A percentile compares a stretch with the other conserved stretches of the same genome.
These are phyloP conservation scores for Penicillium cataractarum DNA, from an alignment of 495 filamentous ascomycete species.

Conservation along the genomic window DNA sequence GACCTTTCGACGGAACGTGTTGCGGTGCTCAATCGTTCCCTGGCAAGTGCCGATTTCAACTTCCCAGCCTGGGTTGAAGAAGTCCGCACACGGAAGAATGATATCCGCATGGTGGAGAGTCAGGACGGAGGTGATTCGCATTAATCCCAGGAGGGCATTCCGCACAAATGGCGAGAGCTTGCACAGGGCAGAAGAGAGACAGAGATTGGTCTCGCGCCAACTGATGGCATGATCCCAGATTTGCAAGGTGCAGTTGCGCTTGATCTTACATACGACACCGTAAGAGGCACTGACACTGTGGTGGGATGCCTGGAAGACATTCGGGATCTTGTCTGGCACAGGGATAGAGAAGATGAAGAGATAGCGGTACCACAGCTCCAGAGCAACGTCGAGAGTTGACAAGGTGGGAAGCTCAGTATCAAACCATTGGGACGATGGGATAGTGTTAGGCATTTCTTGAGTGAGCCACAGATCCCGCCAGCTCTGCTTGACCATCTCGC, in stretches of 20 bases:
- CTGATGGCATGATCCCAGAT: slow-evolving; percentile 73
- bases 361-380: slow-evolving; percentile 67
- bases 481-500: slow-evolving; percentile 59
- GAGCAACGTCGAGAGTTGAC: slow-evolving; percentile 55
- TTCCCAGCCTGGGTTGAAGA: slow-evolving; percentile 72
- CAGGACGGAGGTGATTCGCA: slow-evolving; percentile 61
- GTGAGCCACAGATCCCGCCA: slow-evolving; percentile 67
- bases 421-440: slow-evolving; percentile 57
- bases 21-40: slow-evolving; percentile 60
- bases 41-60: slow-evolving; percentile 65
- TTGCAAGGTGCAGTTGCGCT: slow-evolving; percentile 61
- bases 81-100: slow-evolving; percentile 65
- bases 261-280: slow-evolving; percentile 68
- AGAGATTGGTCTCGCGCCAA: slow-evolving; percentile 66
- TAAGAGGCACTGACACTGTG: slow-evolving; percentile 67
- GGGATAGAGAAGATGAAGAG: slow-evolving; percentile 72
- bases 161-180: slow-evolving; percentile 61
- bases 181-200: slow-evolving; percentile 62
- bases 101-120: slow-evolving; percentile 68
- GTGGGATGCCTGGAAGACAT: slow-evolving; percentile 69
- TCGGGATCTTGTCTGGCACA: slow-evolving; percentile 63
- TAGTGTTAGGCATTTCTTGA: slow-evolving; percentile 57
- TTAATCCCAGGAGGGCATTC: slow-evolving; percentile 57
- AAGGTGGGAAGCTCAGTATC: slow-evolving; percentile 62
- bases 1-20: slow-evolving; percentile 62